A percentile compares a stretch with the other conserved stretches of the same genome.
These are phyloP conservation scores for Paramecium pentaurelia DNA, from an alignment of 73 alveolate genomes.

Conservation along the genomic window DNA sequence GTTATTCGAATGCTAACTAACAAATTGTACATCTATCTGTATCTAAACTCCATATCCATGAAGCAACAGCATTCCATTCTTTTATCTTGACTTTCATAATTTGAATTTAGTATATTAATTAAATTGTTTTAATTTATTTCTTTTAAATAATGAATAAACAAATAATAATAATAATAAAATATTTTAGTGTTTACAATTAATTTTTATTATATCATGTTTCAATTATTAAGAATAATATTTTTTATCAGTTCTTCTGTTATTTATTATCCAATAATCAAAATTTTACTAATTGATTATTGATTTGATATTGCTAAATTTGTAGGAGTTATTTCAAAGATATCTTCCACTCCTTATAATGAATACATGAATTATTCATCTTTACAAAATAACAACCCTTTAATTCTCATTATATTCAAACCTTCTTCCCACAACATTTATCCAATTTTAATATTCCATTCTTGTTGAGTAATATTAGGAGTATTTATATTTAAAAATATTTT, in stretches of 20 bases:
- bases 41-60: constrained; percentile 86
- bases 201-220: not conserved
- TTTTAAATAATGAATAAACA: constrained; percentile 14
- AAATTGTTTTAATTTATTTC: not conserved
- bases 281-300: not conserved
- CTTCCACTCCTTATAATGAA: constrained; percentile 76
- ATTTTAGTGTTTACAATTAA: not conserved
- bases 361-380: constrained; percentile 49
- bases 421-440: constrained; percentile 69
- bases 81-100: constrained; percentile 82
- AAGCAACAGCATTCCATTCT: constrained; percentile 83
- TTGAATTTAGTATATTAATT: not conserved
- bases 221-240: not conserved
- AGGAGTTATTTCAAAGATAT: constrained; percentile 66
- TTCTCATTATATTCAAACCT: constrained; percentile 55
- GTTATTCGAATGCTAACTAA: constrained; percentile 80
- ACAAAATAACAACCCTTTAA: constrained; percentile 65
- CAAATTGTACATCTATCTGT: constrained; percentile 82
- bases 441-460: constrained; percentile 40
- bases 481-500: not conserved
- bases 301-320: not conserved
- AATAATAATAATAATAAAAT: no score
- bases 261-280: constrained; percentile 28
- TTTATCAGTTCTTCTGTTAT: not conserved
- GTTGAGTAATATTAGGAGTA: not conserved